Conservation (phyloP, 805 yeast species). For the Metschnikowia similis region DNA sequence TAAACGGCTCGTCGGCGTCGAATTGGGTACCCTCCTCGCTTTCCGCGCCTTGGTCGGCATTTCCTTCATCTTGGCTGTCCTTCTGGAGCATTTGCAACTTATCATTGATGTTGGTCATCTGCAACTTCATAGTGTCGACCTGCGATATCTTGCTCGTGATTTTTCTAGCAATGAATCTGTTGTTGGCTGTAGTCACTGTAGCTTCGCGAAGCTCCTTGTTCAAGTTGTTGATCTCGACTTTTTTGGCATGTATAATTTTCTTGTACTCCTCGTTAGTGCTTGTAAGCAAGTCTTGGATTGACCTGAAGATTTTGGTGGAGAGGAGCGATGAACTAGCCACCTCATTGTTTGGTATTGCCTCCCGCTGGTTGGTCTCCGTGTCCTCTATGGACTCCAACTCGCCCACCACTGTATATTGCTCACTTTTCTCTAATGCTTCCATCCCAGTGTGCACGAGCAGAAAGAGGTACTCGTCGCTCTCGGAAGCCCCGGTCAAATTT, state of each 20-base stretch:
- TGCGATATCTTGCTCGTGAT: slow-evolving; percentile 33
- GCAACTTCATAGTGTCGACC: slow-evolving; percentile 50
- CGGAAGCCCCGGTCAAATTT: slow-evolving; percentile 10
- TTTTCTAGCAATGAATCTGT: slow-evolving; percentile 33
- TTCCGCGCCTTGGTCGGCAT: slow-evolving; percentile 37
- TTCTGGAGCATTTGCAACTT: slow-evolving; percentile 26
- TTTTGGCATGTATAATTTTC: slow-evolving; percentile 30
- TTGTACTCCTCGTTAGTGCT: slow-evolving; percentile 40
- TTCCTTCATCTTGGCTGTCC: slow-evolving; percentile 20
- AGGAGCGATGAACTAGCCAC: slow-evolving; percentile 14
- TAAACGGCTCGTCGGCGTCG: slow-evolving; percentile 91
- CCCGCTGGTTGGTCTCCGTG: neutral
- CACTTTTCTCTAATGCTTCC: slow-evolving; percentile 28
- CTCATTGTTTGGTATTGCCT: slow-evolving; percentile 10
- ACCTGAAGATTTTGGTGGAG: slow-evolving; percentile 32
- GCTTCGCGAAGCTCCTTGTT: slow-evolving; percentile 37
- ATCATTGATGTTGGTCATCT: slow-evolving; percentile 39
- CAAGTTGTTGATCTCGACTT: slow-evolving; percentile 31
- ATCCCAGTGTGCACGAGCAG: slow-evolving; percentile 33
- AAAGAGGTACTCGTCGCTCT: slow-evolving; percentile 24
- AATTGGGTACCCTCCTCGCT: slow-evolving; percentile 60
- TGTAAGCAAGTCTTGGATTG: slow-evolving; percentile 35
- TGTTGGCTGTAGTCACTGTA: slow-evolving; percentile 41
- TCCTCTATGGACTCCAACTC: slow-evolving; percentile 9
- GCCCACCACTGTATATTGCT: slow-evolving; percentile 12